Percentiles rank a stretch among this genome's conserved stretches.
phyloP scores from a whole-genome alignment of 1,139 yeast genomes.

The Kodamaea fungicola region DNA sequence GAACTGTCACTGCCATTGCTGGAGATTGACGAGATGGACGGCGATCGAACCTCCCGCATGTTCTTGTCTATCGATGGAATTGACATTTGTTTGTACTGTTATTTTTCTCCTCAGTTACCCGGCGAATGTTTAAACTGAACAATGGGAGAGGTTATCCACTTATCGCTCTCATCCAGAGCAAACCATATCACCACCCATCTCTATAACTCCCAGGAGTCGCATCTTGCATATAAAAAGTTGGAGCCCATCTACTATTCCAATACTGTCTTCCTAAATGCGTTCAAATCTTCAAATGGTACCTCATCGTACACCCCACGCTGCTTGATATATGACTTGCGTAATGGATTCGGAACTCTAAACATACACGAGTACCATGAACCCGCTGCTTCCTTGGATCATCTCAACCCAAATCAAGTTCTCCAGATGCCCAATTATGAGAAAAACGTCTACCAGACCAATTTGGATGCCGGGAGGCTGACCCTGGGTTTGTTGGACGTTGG shows the following conservation, averaged over 20 bases:
- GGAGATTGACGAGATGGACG: constrained; percentile 24
- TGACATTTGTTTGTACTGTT: not conserved
- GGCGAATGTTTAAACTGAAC: not conserved
- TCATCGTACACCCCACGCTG: constrained; percentile 78
- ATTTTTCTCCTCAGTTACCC: not conserved
- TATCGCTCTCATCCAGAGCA: constrained; percentile 69
- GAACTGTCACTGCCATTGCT: constrained; percentile 27
- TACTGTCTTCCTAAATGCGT: constrained; percentile 26
- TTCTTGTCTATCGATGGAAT: not conserved
- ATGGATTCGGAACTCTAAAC: constrained; percentile 62
- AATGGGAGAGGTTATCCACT: constrained; percentile 70
- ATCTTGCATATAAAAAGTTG: constrained; percentile 48
- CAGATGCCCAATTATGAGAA: constrained; percentile 16
- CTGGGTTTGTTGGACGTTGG: constrained; percentile 26
- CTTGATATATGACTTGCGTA: constrained; percentile 68
- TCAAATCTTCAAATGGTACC: constrained; percentile 39
- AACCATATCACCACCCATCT: constrained; percentile 76
- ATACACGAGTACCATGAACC: constrained; percentile 47
- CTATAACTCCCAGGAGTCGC: constrained; percentile 73
- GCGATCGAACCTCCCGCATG: constrained; percentile 8
- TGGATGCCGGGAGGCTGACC: constrained; percentile 40
- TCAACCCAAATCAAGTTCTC: constrained; percentile 7
- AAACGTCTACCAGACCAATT: constrained; percentile 57
- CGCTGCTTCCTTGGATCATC: constrained; percentile 9
- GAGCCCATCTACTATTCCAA: constrained; percentile 28